These are phyloP conservation scores for Sporothrix euskadiensis DNA, from an alignment of 2,329 filamentous ascomycete species.

Conservation along the genomic window DNA sequence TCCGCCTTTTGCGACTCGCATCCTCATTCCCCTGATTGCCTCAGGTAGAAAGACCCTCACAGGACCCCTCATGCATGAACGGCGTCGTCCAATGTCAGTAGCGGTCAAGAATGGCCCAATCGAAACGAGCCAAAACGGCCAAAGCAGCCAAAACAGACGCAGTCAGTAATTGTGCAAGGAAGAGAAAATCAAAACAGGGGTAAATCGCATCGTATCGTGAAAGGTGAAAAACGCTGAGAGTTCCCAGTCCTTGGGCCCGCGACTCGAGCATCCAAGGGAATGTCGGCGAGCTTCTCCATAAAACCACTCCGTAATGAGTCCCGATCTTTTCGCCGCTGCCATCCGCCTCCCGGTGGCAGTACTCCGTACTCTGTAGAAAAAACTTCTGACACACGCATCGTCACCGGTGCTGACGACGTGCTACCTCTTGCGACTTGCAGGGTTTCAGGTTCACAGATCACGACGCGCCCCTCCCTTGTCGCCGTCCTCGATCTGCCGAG, in stretches of 20 bases:
- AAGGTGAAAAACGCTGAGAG: not conserved
- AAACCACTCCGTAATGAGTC: not conserved
- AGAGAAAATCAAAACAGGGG: not conserved
- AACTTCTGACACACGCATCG: slow-evolving; percentile 25
- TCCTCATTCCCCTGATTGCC: not conserved
- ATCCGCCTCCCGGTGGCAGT: not conserved
- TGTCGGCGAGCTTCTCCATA: not conserved
- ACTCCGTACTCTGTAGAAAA: too few species aligned
- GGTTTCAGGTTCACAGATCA: slow-evolving; percentile 27
- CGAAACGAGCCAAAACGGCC: slow-evolving; percentile 1
- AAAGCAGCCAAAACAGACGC: slow-evolving; percentile 3
- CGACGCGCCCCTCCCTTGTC: not conserved
- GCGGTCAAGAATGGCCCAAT: not conserved
- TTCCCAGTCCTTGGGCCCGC: slow-evolving; percentile 1
- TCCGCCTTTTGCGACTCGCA: not conserved
- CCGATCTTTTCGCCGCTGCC: not conserved
- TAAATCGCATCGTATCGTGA: not conserved
- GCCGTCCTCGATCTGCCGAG: not conserved
- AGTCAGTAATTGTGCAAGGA: not conserved
- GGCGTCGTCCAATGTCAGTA: not conserved
- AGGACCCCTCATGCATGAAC: not conserved
- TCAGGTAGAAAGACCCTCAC: not conserved
- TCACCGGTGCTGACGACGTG: slow-evolving; percentile 25
- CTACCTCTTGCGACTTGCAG: slow-evolving; percentile 22
- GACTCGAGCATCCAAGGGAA: not conserved